A percentile compares a stretch with the other conserved stretches of the same genome.
Conservation (phyloP, 257 asterid genomes). For the Primulina tabacum region DNA sequence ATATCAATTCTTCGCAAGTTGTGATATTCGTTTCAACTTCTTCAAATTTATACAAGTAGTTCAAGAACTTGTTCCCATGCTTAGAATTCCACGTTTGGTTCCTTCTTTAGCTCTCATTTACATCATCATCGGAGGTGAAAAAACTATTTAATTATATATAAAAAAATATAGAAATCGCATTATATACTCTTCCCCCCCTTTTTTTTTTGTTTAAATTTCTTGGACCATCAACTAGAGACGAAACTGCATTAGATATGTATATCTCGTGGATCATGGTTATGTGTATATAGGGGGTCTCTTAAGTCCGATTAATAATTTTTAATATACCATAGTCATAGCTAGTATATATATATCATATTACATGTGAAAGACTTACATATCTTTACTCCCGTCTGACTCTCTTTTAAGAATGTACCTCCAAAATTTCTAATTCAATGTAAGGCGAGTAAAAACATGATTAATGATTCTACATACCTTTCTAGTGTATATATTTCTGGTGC, state of each 20-base stretch:
- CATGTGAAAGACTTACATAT: neutral
- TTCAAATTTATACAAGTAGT: neutral
- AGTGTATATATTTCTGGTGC: neutral
- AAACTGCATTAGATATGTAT: too few relatives aligned
- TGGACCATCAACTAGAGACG: too few relatives aligned
- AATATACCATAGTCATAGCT: neutral
- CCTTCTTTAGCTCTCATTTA: neutral
- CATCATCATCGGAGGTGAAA: too few relatives aligned
- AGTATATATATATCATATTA: too few relatives aligned
- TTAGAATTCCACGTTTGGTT: neutral
- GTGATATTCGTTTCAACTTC: too few relatives aligned
- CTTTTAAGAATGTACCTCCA: conserved; percentile 1
- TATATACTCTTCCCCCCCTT: too few relatives aligned
- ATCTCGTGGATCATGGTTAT: too few relatives aligned
- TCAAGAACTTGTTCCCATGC: neutral
- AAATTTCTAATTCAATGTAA: neutral
- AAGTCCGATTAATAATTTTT: too few relatives aligned
- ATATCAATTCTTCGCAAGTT: neutral
- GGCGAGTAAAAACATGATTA: neutral
- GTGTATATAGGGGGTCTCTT: too few relatives aligned
- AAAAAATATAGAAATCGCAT: too few relatives aligned
- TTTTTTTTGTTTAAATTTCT: too few relatives aligned
- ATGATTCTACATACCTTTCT: neutral
- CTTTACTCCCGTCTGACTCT: neutral
- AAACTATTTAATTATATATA: too few relatives aligned